A percentile compares a stretch with the other conserved stretches of the same genome.
These are phyloP conservation scores for Thalassiosira oceanica DNA, from an alignment of 352 stramenopile species.

Conservation along the genomic window DNA sequence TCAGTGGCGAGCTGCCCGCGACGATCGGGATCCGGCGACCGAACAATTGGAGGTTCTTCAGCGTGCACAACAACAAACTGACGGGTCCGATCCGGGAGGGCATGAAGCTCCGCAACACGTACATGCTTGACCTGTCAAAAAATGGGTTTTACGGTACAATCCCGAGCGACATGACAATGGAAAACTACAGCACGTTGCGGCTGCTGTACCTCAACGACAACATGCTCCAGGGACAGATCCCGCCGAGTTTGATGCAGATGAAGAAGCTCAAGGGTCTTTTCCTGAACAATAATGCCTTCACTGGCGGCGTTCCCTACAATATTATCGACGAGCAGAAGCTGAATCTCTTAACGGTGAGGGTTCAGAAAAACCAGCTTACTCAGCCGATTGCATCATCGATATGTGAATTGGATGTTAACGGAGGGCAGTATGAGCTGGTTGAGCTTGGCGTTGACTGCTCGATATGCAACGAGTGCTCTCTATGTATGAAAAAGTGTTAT, in stretches of 20 bases:
- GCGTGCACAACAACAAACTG: slow-evolving; percentile 40
- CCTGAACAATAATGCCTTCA: slow-evolving; percentile 54
- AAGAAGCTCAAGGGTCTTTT: slow-evolving; percentile 50
- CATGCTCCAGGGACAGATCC: slow-evolving; percentile 55
- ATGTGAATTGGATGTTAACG: slow-evolving; percentile 55
- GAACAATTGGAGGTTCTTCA: slow-evolving; percentile 47
- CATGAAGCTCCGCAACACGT: slow-evolving; percentile 33
- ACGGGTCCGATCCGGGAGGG: slow-evolving; percentile 20
- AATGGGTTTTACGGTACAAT: slow-evolving; percentile 46
- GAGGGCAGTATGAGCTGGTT: slow-evolving; percentile 49
- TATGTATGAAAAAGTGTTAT: slow-evolving; percentile 36
- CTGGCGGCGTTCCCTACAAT: slow-evolving; percentile 30
- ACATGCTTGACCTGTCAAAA: slow-evolving; percentile 46
- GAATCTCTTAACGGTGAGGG: slow-evolving; percentile 42
- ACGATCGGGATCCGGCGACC: slow-evolving; percentile 42
- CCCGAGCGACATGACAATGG: slow-evolving; percentile 33
- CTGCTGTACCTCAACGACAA: slow-evolving; percentile 69
- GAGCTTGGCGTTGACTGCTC: slow-evolving; percentile 67
- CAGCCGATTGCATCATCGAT: slow-evolving; percentile 32
- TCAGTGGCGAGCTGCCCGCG: slow-evolving; percentile 59
- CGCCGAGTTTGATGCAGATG: slow-evolving; percentile 39
- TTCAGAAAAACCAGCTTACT: slow-evolving; percentile 60
- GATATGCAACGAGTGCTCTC: slow-evolving; percentile 47
- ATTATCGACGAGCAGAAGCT: slow-evolving; percentile 20
- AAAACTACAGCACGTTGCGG: slow-evolving; percentile 48